These are phyloP conservation scores for Didymella glomerata DNA, from an alignment of 2,329 filamentous ascomycete species.

Conservation along the genomic window DNA sequence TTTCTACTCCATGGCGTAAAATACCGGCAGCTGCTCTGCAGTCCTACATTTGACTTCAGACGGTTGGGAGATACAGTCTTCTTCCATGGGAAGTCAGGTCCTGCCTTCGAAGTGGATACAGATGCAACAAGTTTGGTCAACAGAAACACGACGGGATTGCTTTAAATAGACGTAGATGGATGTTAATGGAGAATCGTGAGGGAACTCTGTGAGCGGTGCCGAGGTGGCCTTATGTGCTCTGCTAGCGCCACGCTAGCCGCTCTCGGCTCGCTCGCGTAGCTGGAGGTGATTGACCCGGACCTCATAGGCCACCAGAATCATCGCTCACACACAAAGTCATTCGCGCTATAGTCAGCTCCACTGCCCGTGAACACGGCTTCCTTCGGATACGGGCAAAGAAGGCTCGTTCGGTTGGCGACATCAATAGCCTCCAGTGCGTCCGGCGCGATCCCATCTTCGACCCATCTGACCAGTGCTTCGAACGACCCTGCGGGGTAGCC, in stretches of 20 bases:
- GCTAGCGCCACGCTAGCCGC: not conserved
- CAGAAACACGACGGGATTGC: too few species aligned
- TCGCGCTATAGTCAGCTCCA: conserved; percentile 1
- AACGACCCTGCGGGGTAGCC: conserved; percentile 46
- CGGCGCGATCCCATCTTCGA: conserved; percentile 33
- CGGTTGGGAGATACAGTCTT: not conserved
- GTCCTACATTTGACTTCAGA: not conserved
- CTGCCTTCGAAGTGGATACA: not conserved
- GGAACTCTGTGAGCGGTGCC: too few species aligned
- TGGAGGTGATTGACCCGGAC: too few species aligned
- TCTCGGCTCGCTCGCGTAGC: too few species aligned
- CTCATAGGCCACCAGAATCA: not conserved
- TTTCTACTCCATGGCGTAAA: not conserved
- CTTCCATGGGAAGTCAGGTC: not conserved
- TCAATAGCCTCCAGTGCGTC: conserved; percentile 25
- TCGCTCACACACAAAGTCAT: conserved; percentile 4
- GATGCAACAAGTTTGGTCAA: not conserved
- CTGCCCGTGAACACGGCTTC: conserved; percentile 10
- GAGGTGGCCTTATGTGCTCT: too few species aligned
- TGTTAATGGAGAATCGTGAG: too few species aligned
- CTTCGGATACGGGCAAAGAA: conserved; percentile 31
- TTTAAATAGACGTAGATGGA: too few species aligned
- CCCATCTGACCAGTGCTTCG: conserved; percentile 37
- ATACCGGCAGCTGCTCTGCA: not conserved
- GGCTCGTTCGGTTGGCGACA: conserved; percentile 19